Percentiles rank a stretch among this genome's conserved stretches.
Evolutionary conservation across 176 grass and related monocot species (phyloP).

Genomic region (Carex kokanica): DNA sequence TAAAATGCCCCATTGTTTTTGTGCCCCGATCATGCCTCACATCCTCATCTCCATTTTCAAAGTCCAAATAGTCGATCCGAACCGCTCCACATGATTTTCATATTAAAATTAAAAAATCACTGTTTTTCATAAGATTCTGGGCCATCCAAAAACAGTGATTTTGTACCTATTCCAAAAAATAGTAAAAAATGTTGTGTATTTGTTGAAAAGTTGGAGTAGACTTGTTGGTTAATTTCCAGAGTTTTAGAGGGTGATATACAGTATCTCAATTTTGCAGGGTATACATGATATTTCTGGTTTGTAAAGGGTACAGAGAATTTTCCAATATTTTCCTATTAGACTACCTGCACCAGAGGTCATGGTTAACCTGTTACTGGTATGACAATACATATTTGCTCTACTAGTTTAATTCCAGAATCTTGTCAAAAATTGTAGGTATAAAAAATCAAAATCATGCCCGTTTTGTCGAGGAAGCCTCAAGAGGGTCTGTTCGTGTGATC

Average conservation of each 20-base stretch:
- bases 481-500: slow-evolving; percentile 38
- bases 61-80: too few species aligned
- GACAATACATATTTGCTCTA: not conserved
- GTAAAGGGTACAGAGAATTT: not conserved
- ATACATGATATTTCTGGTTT: not conserved
- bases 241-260: not conserved
- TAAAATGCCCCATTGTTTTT: too few species aligned
- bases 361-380: not conserved
- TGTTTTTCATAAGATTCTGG: too few species aligned
- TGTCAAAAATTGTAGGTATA: slow-evolving; percentile 27
- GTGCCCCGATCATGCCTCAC: too few species aligned
- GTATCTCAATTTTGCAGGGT: not conserved
- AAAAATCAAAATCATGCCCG: slow-evolving; percentile 38
- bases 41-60: too few species aligned
- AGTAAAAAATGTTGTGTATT: not conserved
- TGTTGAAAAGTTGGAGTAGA: not conserved
- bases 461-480: slow-evolving; percentile 46
- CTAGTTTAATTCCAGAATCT: not conserved
- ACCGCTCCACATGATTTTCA: too few species aligned
- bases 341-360: not conserved
- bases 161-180: too few species aligned
- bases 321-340: not conserved
- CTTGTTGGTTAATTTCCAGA: not conserved
- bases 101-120: too few species aligned
- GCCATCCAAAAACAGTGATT: too few species aligned